Evolutionary conservation across 768 basidiomycete genomes (phyloP).

Genomic region (Phylloporus rhodoxanthus): DNA sequence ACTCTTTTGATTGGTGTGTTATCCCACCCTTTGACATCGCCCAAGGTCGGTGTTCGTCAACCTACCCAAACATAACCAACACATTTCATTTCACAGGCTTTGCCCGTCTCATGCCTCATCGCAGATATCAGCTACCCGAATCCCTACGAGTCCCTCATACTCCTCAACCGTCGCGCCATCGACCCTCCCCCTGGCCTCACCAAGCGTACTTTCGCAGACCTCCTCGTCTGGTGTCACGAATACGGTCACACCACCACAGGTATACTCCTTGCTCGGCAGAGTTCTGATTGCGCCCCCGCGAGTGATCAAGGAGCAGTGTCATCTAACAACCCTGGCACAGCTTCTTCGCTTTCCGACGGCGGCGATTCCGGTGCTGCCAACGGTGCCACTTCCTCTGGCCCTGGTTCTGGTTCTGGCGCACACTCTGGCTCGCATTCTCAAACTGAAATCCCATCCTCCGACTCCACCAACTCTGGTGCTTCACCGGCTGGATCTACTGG

Average conservation of each 20-base stretch:
- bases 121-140: conserved; percentile 24
- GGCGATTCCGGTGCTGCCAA: neutral
- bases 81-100: conserved; percentile 7
- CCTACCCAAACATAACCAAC: too few species aligned
- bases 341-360: neutral
- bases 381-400: neutral
- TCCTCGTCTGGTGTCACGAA: conserved; percentile 27
- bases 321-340: neutral
- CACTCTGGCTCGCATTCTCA: too few species aligned
- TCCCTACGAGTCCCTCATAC: conserved; percentile 17
- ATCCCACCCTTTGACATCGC: conserved; percentile 15
- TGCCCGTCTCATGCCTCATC: conserved; percentile 20
- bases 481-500: neutral
- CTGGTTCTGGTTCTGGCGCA: neutral
- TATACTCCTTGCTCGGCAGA: conserved; percentile 22
- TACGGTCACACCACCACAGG: conserved; percentile 6
- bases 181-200: conserved; percentile 22
- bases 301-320: neutral
- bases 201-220: conserved; percentile 19
- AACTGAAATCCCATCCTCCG: too few species aligned
- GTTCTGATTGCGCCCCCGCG: conserved; percentile 11
- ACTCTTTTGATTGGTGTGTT: conserved; percentile 17
- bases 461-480: too few species aligned
- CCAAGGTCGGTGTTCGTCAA: conserved; percentile 2
- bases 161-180: conserved; percentile 20